Evolutionary conservation across 2,329 filamentous ascomycete species (phyloP).

Genomic region (Stachybotrys echinatus): DNA sequence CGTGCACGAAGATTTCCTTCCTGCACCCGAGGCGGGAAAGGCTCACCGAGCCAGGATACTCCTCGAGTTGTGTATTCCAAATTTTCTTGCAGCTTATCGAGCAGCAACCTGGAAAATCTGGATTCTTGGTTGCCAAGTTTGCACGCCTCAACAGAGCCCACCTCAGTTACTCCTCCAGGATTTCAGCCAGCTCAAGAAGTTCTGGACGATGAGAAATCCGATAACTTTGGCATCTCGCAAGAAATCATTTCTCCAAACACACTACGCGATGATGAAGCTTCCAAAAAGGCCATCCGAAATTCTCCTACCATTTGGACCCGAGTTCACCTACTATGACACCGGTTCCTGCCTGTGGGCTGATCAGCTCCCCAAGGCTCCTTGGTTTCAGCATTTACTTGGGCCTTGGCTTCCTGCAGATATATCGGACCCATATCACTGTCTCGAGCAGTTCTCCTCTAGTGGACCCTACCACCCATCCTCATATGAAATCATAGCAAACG

Average conservation of each 20-base stretch:
- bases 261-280: slow-evolving; percentile 12
- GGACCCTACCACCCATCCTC: slow-evolving; percentile 40
- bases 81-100: slow-evolving; percentile 33
- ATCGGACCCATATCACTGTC: slow-evolving; percentile 7
- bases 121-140: slow-evolving; percentile 3
- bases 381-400: slow-evolving; percentile 12
- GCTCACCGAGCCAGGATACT: slow-evolving; percentile 37
- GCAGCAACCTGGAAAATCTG: slow-evolving; percentile 10
- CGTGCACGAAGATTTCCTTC: slow-evolving; percentile 17
- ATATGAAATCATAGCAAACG: slow-evolving; percentile 46
- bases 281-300: slow-evolving; percentile 9
- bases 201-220: background rate
- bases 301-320: slow-evolving; percentile 9
- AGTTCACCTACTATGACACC: slow-evolving; percentile 12
- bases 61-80: slow-evolving; percentile 36
- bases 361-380: slow-evolving; percentile 3
- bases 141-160: background rate
- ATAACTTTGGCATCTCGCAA: slow-evolving; percentile 16
- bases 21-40: slow-evolving; percentile 6
- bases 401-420: slow-evolving; percentile 15
- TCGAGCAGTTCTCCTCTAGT: background rate
- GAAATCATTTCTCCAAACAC: slow-evolving; percentile 19
- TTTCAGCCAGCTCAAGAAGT: background rate
- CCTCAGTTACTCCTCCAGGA: slow-evolving; percentile 4
- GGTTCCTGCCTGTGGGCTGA: slow-evolving; percentile 8